Base-by-base conservation (phyloP, 2,329 filamentous ascomycete genomes). In the Cladosporium sp. region DNA sequence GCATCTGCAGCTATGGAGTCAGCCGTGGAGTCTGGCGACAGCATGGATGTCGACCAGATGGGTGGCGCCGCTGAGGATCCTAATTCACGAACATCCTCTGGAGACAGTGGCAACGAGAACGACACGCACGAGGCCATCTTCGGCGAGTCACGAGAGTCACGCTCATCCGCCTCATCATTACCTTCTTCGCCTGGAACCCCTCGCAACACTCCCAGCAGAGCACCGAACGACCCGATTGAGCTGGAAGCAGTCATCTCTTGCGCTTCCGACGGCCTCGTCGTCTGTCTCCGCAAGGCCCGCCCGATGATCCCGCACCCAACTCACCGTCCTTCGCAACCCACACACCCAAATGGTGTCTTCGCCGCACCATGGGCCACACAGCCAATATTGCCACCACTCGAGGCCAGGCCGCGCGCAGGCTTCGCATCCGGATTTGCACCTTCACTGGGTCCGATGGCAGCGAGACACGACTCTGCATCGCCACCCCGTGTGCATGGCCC, bases 171-270 rank as follows among this genome's bases (percentile, higher is more conserved):
- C 25, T 70, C 74, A 28, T 74, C 72, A 11, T 36, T 67, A 6
- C 62, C 60, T 2, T 60, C 60, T 3, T 72, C 71, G 6, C 69
- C 72, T 7, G 60, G 65, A 55, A 61, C 66, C 60, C 63, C 64
- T 5, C 51, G 62, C 11, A 42, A 38, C 30, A 65, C 63, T 38
- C 66, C 69, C 43, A 56, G 58, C 54, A 61, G 28, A 52, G 64
- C 43, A 7, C 54, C 59, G 20, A 64, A 60, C 19, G 74, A 73
- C 14, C 79, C 80, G 1, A 79, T 91, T 54, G 90, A 95, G 74
- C 77, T 96, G 3, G 91, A 96, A 74, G 91, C 90, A 2, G 90
- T 96, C n/a, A 87, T 96, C 5, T 95, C 91, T 0, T 96, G 91
- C 74, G 91, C 90, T 2, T 95, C 91, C 0, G 91, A 96, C 71